These are phyloP conservation scores for Colletotrichum tropicicola DNA, from an alignment of 2,329 filamentous ascomycete species.

Conservation along the genomic window DNA sequence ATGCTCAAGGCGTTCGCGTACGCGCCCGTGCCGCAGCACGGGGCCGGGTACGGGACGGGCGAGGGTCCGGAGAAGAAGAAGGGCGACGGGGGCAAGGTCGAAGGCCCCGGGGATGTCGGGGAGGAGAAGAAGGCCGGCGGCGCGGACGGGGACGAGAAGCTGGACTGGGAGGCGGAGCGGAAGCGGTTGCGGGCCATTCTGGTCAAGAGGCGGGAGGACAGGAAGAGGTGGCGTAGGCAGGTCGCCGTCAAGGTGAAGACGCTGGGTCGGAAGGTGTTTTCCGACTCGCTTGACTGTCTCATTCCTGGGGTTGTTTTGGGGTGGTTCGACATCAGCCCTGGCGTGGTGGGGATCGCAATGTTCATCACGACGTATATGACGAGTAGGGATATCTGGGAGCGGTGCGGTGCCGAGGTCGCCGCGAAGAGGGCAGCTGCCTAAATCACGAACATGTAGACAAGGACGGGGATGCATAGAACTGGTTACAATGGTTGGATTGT, in stretches of 20 bases:
- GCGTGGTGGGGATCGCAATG: constrained; percentile 66
- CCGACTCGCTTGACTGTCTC: constrained; percentile 69
- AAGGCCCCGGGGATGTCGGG: constrained; percentile 35
- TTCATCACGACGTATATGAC: constrained; percentile 70
- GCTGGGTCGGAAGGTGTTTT: constrained; percentile 58
- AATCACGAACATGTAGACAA: too few relatives aligned
- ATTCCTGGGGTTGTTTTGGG: constrained; percentile 69
- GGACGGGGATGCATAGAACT: not conserved
- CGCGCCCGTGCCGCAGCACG: constrained; percentile 43
- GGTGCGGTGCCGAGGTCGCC: constrained; percentile 39
- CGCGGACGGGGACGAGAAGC: constrained; percentile 2
- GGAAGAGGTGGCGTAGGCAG: constrained; percentile 40
- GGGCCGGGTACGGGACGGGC: constrained; percentile 38
- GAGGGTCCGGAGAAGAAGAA: constrained; percentile 27
- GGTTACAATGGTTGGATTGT: not conserved
- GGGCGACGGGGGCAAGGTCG: too few relatives aligned
- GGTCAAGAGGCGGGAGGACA: constrained; percentile 43
- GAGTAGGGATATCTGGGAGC: constrained; percentile 68
- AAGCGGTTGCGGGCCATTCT: constrained; percentile 45
- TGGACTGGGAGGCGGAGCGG: constrained; percentile 40
- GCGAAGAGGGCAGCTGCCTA: not conserved
- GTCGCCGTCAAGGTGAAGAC: constrained; percentile 39
- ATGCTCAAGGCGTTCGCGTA: constrained; percentile 47
- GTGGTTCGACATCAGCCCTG: constrained; percentile 63
- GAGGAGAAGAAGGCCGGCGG: constrained; percentile 10